These are phyloP conservation scores for Corchorus capsularis DNA, from an alignment of 345 rosid species.

Conservation along the genomic window DNA sequence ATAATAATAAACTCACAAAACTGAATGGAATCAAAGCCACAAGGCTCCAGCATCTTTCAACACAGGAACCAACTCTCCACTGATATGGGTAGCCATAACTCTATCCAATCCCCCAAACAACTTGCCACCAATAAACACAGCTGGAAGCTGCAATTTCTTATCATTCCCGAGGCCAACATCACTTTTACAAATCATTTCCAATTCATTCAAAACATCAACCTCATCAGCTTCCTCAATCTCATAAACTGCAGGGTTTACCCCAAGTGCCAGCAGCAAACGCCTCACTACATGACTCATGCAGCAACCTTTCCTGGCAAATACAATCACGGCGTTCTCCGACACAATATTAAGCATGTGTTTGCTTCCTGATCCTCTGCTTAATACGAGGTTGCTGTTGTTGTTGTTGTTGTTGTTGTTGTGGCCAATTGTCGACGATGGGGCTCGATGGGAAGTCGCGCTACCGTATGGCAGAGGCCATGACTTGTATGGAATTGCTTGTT, in stretches of 20 bases:
- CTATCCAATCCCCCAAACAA: slow-evolving; percentile 89
- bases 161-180: not conserved
- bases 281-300: slow-evolving; percentile 93
- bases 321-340: slow-evolving; percentile 77
- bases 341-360: slow-evolving; percentile 39
- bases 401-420: not conserved
- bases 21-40: slow-evolving; percentile 65
- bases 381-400: not conserved
- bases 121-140: slow-evolving; percentile 84
- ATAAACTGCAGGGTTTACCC: slow-evolving; percentile 75
- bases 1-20: not conserved
- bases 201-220: slow-evolving; percentile 35
- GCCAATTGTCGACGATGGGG: not conserved
- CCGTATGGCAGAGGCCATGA: slow-evolving; percentile 33
- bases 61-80: slow-evolving; percentile 76
- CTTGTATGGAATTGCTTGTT: slow-evolving; percentile 46
- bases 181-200: slow-evolving; percentile 32
- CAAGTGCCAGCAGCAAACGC: slow-evolving; percentile 68
- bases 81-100: slow-evolving; percentile 92
- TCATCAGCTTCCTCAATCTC: slow-evolving; percentile 75
- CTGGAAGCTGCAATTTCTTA: slow-evolving; percentile 59
- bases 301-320: slow-evolving; percentile 73
- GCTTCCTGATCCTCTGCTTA: not conserved
- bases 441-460: not conserved
- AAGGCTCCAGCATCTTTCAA: slow-evolving; percentile 92